Evolutionary conservation across 768 basidiomycete genomes (phyloP), one percentile per base, ranked within the genome.

Genomic region (Termitomyces sp.): DNA sequence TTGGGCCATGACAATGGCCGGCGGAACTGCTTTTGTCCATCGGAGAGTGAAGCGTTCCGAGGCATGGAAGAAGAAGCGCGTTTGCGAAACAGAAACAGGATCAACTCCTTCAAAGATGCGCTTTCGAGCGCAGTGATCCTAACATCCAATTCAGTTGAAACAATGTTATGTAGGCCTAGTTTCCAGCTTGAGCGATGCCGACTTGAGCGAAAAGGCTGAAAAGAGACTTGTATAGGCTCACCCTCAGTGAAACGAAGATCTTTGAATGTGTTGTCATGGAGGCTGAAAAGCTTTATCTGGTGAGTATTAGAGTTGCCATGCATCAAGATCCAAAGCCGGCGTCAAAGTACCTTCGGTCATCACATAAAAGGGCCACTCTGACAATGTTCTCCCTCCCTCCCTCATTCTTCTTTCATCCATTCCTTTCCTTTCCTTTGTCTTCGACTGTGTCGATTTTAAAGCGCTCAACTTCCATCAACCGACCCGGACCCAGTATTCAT

Each of bases 401-500:
- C 6, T 45, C 42, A 13, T 56, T 52, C 26, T 53, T 14, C 59
- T 35, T 48, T 43, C 32, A 22, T 43, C 22, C 26, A 40, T 44
- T 18, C 16, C 22, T 54, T 26, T 54, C 13, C 40, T 38, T 49
- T 54, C 22, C 1, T 44, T 56, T 53, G 44, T 56, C 46, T 57
- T 61, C 63, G 63, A 67, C 63, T 59, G 66, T 52, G 61, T 65
- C 66, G 66, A 63, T 44, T 56, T 22, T 3, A 20, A 50, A 22
- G 20, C 20, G 20, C 14, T 49, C 48, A 52, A 20, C 26, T 47
- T 49, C 53, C 48, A 6, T 46, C 32, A 43, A 35, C 53, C 57
- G 30, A 30, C 47, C 12, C 46, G 42, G 40, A 24, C 35, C 44
- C 30, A 46, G 14, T 26, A 44, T 33, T 16, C 33, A 16, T 33